Evolutionary conservation across 495 filamentous ascomycete species (phyloP), one percentile per base, ranked within the genome.

Genomic region (Jackrogersella multiformis): DNA sequence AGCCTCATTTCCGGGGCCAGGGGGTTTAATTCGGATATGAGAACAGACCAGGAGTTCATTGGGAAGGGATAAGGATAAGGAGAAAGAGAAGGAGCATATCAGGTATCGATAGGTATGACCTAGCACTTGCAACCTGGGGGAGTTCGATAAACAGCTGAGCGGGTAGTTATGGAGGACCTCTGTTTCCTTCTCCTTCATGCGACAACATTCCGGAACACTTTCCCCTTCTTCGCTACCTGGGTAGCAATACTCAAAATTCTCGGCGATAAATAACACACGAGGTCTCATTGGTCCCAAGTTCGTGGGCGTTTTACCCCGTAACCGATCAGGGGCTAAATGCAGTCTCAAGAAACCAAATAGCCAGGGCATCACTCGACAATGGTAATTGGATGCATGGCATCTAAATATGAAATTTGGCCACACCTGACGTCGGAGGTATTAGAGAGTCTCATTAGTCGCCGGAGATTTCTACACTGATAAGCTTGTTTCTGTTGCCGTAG

Each of bases 1-100:
- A 67, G 68, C 53, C 63, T 71, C 63, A 71, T 71, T 71, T 71
- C 68, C 63, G 62, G 42, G 35, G 32, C 32, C 41, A 67, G 59
- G 58, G 58, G 68, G 41, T 35, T 44, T 13, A 21, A 28, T 23
- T 62, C 66, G 61, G 56, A 56, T 69, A 56, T 57, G 52, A 61
- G 61, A 65, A 70, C 49, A 57, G 49, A 45, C 41, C 56, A 70
- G 13, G 44, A 53, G 56, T 62, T 65, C 56, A 10, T 42, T n/a
- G 13, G 24, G 15, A 23, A 16, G 21, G 42, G 23, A 26, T 7
- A n/a, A n/a, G n/a, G n/a, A n/a, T n/a, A n/a, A n/a, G n/a, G n/a
- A n/a, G n/a, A n/a, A n/a, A n/a, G n/a, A n/a, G n/a, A n/a, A n/a
- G n/a, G n/a, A n/a, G n/a, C 10, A 8, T 38, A 24, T 34, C 39